Base-by-base conservation (phyloP, 495 filamentous ascomycete species). In the Beverwykella pulmonaria region DNA sequence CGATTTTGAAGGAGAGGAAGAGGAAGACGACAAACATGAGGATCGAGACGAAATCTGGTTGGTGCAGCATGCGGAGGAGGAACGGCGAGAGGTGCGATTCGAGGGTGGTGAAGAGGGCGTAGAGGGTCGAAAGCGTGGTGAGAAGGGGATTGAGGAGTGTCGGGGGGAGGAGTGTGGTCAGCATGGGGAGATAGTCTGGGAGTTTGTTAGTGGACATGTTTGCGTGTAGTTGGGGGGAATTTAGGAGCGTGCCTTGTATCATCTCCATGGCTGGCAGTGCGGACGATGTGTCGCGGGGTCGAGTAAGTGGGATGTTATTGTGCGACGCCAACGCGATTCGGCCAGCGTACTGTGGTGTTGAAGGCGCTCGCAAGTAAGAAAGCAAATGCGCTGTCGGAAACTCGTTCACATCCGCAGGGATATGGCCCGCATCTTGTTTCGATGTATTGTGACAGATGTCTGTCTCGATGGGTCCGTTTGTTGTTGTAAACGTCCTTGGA, bases 21-120 rank as follows among this genome's bases (percentile, higher is more conserved):
- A 92, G 69, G 47, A 84, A 64, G 44, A 87, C 59, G 0, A 84
- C 68, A 15, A 89, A 76, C 36, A 83, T 73, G 5, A 87, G 71
- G 59, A 90, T 76, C 19, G 88, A 85, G 48, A 86, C 68, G 53
- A 91, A 72, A 77, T 90, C 87, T 83, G 86, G 70, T 80, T 79
- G 67, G 69, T 73, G 76, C 25, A 80, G 73, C 53, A 82, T 64
- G 66, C 80, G 76, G 53, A 80, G 66, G 59, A 68, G 34, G 57
- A 69, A 26, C 17, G 55, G 34, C 39, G 41, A n/a, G 57, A 59
- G 41, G 54, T 58, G 54, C 20, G 63, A 2, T 57, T 55, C 59
- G 23, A 61, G 32, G 2, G 63, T 50, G 14, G 14, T 17, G 49
- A 53, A 10, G 36, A 67, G n/a, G 27, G 14, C 44, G 59, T 49